Base-by-base conservation (phyloP, 2,329 filamentous ascomycete species). In the Epichloe bromicola region DNA sequence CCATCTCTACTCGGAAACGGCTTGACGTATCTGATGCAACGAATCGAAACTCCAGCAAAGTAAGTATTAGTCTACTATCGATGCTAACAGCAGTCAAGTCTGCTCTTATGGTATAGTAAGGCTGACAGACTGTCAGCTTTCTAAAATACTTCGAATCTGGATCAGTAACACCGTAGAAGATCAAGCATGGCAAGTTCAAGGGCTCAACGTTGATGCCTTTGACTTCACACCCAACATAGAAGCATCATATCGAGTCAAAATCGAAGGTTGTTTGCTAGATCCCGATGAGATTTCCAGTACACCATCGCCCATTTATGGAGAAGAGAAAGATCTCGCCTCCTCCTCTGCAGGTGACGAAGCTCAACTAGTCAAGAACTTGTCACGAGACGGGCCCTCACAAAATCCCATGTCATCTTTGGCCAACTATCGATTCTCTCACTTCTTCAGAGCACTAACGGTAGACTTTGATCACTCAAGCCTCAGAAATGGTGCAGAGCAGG, bases 101-200 rank as follows among this genome's bases (percentile, higher is more conserved):
- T 40, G 3, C 38, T 38, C 40, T 33, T 17, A 30, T 17, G 11
- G 3, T 12, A 23, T 15, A 30, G n/a, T 33, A 11, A 49, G 54
- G 52, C 58, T 54, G 39, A 63, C 51, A 38, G 6, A 26, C 11
- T 43, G 15, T 23, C 5, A 88, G 79, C 80, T 86, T 58, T 85
- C 84, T 67, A 86, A 85, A 63, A 95, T 88, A 3, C 74, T 98
- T 67, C 85, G 91, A 55, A 79, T 98, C 56, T 97, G 89, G 89
- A 83, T 98, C 61, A 90, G 83, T 61, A 98, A 98, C 68, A 95
- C 89, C 1, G 88, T 85, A 36, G 88, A 96, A 66, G 88, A 93
- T 62, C 93, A 98, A 69, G 83, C 86, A 34, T 97, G 93, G 93
- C 93, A 98, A 69, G 77, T 75, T 39, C 79, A 75, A 59, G 74